A percentile compares a stretch with the other conserved stretches of the same genome.
Conservation (phyloP, 2,329 filamentous ascomycete species). For the Blastomyces silverae region DNA sequence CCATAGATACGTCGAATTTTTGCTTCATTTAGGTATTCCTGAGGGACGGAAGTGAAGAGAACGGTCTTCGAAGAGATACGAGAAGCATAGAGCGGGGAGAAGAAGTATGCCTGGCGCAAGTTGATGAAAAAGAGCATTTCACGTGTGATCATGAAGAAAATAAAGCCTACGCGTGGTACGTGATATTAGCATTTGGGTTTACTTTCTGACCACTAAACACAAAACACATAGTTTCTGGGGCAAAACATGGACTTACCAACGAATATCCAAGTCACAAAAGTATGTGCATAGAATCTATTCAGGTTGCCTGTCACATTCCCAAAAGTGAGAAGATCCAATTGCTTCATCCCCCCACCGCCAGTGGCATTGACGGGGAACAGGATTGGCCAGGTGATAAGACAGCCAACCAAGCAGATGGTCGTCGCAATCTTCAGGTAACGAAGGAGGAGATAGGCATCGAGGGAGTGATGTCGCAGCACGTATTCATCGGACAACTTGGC, state of each 20-base stretch:
- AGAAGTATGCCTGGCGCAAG: constrained; percentile 81
- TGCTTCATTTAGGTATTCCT: constrained; percentile 67
- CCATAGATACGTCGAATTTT: constrained; percentile 76
- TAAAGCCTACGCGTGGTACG: constrained; percentile 51
- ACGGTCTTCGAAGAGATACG: constrained; percentile 87
- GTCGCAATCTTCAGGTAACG: constrained; percentile 76
- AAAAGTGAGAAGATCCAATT: constrained; percentile 74
- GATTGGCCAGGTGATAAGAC: constrained; percentile 77
- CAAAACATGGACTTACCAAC: constrained; percentile 45
- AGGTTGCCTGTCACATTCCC: constrained; percentile 60
- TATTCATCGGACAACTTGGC: constrained; percentile 65
- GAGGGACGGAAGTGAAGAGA: constrained; percentile 77
- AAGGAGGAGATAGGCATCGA: constrained; percentile 86
- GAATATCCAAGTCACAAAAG: constrained; percentile 73
- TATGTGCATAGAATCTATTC: constrained; percentile 74
- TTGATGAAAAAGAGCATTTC: constrained; percentile 91
- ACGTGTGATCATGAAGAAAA: constrained; percentile 80
- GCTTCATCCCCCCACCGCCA: constrained; percentile 56
- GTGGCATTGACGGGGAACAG: constrained; percentile 85
- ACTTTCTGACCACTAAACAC: constrained; percentile 5
- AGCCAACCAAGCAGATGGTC: constrained; percentile 75
- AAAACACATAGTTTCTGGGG: not conserved
- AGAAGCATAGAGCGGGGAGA: constrained; percentile 74
- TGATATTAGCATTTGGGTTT: not conserved
- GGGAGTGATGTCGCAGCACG: constrained; percentile 79